phyloP scores from a whole-genome alignment of 768 basidiomycete species.

The Aureoboletus auriporus region DNA sequence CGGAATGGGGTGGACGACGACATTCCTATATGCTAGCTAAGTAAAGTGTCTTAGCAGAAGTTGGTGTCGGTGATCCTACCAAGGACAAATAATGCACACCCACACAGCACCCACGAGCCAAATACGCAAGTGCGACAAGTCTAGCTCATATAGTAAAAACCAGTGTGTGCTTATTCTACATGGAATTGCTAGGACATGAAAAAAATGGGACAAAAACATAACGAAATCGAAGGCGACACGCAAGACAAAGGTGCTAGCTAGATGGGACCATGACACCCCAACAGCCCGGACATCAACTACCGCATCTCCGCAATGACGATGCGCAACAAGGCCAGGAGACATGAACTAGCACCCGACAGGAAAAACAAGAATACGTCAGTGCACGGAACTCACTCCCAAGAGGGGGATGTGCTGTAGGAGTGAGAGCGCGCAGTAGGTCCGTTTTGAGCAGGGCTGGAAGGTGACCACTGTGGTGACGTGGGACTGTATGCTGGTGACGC shows the following conservation, averaged over 20 bases:
- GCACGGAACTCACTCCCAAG: conserved; percentile 40
- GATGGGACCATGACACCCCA: conserved; percentile 14
- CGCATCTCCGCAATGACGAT: conserved; percentile 6
- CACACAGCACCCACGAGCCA: background rate
- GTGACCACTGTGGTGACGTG: conserved; percentile 81
- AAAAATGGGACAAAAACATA: conserved; percentile 8
- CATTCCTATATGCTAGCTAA: background rate
- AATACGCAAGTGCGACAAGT: conserved; percentile 11
- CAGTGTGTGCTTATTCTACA: conserved; percentile 32
- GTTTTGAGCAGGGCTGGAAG: conserved; percentile 69
- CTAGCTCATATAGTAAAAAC: conserved; percentile 22
- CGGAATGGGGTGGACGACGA: conserved; percentile 14
- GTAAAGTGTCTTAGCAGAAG: background rate
- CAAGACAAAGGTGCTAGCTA: conserved; percentile 23
- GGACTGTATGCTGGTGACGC: conserved; percentile 86
- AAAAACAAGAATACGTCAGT: conserved; percentile 8
- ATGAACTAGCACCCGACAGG: conserved; percentile 9
- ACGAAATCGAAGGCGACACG: conserved; percentile 7
- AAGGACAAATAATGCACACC: background rate
- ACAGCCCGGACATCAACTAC: conserved; percentile 2
- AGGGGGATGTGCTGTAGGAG: conserved; percentile 47
- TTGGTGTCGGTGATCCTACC: background rate
- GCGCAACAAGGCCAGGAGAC: conserved; percentile 4
- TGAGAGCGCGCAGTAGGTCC: conserved; percentile 37
- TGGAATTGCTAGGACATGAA: conserved; percentile 27